Evolutionary conservation across 352 stramenopile species (phyloP).

Genomic region (Pythium grandisporangium): DNA sequence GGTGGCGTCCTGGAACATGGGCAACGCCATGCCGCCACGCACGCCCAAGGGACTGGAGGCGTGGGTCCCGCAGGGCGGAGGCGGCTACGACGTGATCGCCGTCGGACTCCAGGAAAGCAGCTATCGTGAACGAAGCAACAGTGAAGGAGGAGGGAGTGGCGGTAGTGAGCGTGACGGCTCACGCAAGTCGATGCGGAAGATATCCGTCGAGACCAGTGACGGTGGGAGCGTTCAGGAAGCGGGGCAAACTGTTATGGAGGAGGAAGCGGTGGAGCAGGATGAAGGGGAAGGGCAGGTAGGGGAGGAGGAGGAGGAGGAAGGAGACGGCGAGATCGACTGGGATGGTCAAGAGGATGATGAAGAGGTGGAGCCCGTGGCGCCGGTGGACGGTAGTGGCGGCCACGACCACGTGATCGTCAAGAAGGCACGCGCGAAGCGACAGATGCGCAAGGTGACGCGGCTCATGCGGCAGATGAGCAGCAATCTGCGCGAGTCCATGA

Average conservation of each 20-base stretch:
- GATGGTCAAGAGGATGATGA: constrained; percentile 6
- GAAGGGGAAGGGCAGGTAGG: constrained; percentile 10
- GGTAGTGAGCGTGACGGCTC: neutral
- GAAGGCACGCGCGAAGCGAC: constrained; percentile 51
- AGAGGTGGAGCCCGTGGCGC: neutral
- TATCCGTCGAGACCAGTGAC: neutral
- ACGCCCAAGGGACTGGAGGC: constrained; percentile 28
- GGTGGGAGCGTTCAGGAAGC: constrained; percentile 6
- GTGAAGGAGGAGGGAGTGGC: no score
- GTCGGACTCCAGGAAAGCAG: constrained; percentile 79
- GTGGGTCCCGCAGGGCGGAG: constrained; percentile 75
- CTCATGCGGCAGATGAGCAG: constrained; percentile 55
- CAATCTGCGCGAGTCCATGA: constrained; percentile 53
- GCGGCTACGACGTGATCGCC: constrained; percentile 76
- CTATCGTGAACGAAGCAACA: constrained; percentile 39
- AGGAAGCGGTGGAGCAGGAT: constrained; percentile 7
- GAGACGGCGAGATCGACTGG: constrained; percentile 16
- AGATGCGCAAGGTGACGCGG: constrained; percentile 54
- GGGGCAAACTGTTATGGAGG: neutral
- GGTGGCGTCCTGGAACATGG: constrained; percentile 79
- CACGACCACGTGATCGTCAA: constrained; percentile 60
- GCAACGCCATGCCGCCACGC: constrained; percentile 75
- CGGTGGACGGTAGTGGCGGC: neutral
- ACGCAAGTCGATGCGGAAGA: neutral
- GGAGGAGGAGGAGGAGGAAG: constrained; percentile 20